A percentile compares a stretch with the other conserved stretches of the same genome.
These are phyloP conservation scores for Gossypium thurberi DNA, from an alignment of 345 rosid genomes.

Conservation along the genomic window DNA sequence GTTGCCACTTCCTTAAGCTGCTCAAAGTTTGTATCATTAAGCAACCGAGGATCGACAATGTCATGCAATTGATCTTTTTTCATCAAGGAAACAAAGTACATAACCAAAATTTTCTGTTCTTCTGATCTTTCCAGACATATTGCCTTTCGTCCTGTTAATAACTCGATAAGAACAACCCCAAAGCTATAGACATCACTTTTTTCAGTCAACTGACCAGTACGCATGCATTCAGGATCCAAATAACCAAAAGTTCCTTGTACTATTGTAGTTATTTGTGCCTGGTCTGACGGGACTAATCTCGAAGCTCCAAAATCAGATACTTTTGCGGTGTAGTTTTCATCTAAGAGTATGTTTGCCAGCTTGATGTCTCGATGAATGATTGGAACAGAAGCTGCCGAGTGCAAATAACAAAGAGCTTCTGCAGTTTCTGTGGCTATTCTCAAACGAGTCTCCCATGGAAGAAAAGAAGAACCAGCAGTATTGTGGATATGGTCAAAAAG, in stretches of 20 bases:
- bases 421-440: slow-evolving; percentile 31
- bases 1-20: neutral
- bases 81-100: neutral
- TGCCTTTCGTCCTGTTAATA: neutral
- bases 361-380: slow-evolving; percentile 40
- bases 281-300: slow-evolving; percentile 28
- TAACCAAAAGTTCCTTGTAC: slow-evolving; percentile 3
- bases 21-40: neutral
- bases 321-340: slow-evolving; percentile 28
- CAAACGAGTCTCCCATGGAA: slow-evolving; percentile 32
- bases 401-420: slow-evolving; percentile 33
- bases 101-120: neutral
- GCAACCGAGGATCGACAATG: neutral
- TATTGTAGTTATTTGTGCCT: slow-evolving; percentile 32
- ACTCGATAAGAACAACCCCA: slow-evolving; percentile 25
- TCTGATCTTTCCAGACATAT: neutral
- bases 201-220: neutral
- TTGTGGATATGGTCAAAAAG: slow-evolving; percentile 38
- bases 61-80: neutral
- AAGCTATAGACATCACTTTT: slow-evolving; percentile 49
- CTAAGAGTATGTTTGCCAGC: slow-evolving; percentile 36
- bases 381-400: slow-evolving; percentile 31
- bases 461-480: slow-evolving; percentile 3
- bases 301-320: slow-evolving; percentile 49
- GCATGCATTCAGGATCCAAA: slow-evolving; percentile 10